Conservation (phyloP, 139 green algal genomes). For the Chlamydomonas schloesseri region DNA sequence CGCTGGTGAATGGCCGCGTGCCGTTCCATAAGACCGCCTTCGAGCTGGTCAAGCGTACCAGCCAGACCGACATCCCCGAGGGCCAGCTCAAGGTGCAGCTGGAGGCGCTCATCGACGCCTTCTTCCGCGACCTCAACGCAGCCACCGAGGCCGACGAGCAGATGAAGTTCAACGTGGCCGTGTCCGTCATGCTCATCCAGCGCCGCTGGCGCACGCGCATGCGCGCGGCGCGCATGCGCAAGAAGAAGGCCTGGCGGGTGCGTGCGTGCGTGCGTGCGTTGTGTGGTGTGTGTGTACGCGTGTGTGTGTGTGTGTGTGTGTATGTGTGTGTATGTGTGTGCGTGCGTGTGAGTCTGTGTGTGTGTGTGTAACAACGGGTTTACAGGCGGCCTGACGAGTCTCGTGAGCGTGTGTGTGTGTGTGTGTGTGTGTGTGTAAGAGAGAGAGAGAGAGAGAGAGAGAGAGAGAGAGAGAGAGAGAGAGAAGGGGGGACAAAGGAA, state of each 20-base stretch:
- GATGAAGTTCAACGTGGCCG: slow-evolving; percentile 72
- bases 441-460: too few species aligned
- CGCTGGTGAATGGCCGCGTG: slow-evolving; percentile 68
- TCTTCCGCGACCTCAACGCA: slow-evolving; percentile 61
- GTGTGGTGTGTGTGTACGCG: too few species aligned
- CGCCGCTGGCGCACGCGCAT: slow-evolving; percentile 65
- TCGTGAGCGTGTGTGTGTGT: too few species aligned
- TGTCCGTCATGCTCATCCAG: slow-evolving; percentile 75
- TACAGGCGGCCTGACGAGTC: too few species aligned
- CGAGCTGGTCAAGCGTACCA: slow-evolving; percentile 76
- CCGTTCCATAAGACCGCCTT: slow-evolving; percentile 76
- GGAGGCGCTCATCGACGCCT: slow-evolving; percentile 67
- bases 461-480: too few species aligned
- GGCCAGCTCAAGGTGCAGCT: slow-evolving; percentile 62
- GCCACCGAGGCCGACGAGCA: slow-evolving; percentile 52
- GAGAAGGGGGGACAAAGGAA: too few species aligned
- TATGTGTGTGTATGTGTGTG: too few species aligned
- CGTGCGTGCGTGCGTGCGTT: too few species aligned
- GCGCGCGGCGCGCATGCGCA: slow-evolving; percentile 50
- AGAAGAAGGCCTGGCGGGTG: slow-evolving; percentile 39
- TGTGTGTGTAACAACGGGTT: too few species aligned
- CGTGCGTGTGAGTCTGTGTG: too few species aligned
- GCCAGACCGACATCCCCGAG: slow-evolving; percentile 71
- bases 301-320: too few species aligned
- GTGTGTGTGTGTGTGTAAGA: too few species aligned